Evolutionary conservation across 2,329 filamentous ascomycete species (phyloP), one percentile per base, ranked within the genome.

Genomic region (Colletotrichum viniferum): DNA sequence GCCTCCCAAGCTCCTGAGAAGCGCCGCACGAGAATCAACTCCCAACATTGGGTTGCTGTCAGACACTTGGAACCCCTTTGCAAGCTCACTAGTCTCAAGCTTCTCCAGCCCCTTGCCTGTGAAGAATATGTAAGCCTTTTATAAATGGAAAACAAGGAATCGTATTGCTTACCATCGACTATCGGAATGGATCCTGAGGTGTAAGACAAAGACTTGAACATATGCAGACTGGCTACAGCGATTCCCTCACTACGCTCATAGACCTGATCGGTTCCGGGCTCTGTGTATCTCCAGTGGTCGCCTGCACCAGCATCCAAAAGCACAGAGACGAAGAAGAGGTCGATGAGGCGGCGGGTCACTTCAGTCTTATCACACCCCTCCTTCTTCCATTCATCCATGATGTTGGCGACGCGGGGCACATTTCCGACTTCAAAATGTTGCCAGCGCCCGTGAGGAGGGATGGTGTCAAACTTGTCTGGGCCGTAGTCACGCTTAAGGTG

Each of bases 341-440:
- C 91, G 60, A 92, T 86, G 21, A 92, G 81, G 1, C 90, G 86
- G 4, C 90, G 88, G 0, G 88, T 88, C 6, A 86, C 80, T 75
- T 91, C 90, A 1, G 82, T 77, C 2, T 84, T 82, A 67, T 90
- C 87, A 52, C 81, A 80, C 2, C 81, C 82, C 0, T 84, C 82
- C 4, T 78, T 79, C 4, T 86, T 81, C 90, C 89, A 90, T 58
- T 84, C 79, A 28, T 85, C 79, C 4, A 89, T 81, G 4, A 91
- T 79, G 8, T 83, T 80, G 8, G 84, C 82, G 9, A 91, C 82
- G 38, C 91, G 89, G 52, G 87, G 83, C 32, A 89, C 82, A 16
- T 86, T 86, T 12, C 90, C 90, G 52, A 91, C 87, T 16, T 92
- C 88, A 77, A 92, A 92, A 81, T 93, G 91, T 79, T 92, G 91